Conservation (phyloP, 169 alveolate species). For the Plasmodium sp. region DNA sequence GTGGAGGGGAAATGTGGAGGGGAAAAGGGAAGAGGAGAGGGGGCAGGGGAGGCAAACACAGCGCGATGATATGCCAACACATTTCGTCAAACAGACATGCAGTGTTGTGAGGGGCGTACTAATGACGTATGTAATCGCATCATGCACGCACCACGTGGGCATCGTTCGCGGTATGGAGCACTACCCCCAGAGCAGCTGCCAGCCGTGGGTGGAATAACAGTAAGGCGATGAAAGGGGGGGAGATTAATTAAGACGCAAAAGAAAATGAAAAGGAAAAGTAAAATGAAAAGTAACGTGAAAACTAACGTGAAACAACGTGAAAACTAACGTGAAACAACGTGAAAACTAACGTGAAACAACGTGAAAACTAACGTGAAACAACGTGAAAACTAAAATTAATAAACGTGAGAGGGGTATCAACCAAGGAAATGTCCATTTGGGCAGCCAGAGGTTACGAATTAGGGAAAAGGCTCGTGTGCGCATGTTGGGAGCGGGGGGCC, state of each 20-base stretch:
- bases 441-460: slow-evolving; percentile 17
- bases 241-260: not conserved
- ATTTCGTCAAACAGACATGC: not conserved
- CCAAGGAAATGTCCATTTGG: not conserved
- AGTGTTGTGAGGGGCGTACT: not conserved
- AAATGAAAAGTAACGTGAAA: not conserved
- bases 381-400: slow-evolving; percentile 1
- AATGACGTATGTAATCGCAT: not conserved
- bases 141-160: not conserved
- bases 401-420: not conserved
- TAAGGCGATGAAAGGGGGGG: not conserved
- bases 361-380: not conserved
- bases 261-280: too few species aligned
- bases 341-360: not conserved
- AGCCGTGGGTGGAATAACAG: not conserved
- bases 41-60: not conserved
- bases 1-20: not conserved
- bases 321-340: not conserved
- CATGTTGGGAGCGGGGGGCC: not conserved
- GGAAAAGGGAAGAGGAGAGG: not conserved
- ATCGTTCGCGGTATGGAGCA: not conserved
- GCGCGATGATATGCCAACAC: not conserved
- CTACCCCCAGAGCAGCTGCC: not conserved
- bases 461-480: not conserved
- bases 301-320: too few species aligned